phyloP scores from a whole-genome alignment of 73 alveolate genomes.

The Blepharisma stoltei region DNA sequence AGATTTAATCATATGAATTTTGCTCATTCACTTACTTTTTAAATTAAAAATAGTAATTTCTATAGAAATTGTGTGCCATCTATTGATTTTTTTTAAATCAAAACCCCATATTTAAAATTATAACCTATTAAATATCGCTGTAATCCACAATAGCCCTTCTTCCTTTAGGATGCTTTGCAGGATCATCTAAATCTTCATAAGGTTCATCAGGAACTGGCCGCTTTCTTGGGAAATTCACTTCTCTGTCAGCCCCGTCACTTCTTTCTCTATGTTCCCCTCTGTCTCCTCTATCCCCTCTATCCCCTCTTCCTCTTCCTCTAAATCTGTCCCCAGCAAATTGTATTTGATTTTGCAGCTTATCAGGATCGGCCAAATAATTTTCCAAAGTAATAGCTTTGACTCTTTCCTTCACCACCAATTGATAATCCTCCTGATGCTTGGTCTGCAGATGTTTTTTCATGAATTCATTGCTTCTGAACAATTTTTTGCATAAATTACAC shows the following conservation, averaged over 20 bases:
- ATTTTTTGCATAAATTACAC: constrained; percentile 73
- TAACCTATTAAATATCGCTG: constrained; percentile 29
- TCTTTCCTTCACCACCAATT: constrained; percentile 26
- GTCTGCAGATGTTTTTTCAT: constrained; percentile 77
- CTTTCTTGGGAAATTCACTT: neutral
- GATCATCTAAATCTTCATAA: constrained; percentile 32
- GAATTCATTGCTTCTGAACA: constrained; percentile 70
- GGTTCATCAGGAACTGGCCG: neutral
- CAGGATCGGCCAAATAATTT: constrained; percentile 66
- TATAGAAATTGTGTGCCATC: neutral
- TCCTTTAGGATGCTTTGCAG: neutral
- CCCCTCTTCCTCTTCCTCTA: neutral
- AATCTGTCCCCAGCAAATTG: constrained; percentile 11
- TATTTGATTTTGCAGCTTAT: constrained; percentile 34
- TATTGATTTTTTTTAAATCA: neutral
- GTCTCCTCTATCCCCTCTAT: neutral
- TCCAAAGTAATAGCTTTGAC: constrained; percentile 70
- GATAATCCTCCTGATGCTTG: constrained; percentile 68
- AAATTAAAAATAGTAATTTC: neutral
- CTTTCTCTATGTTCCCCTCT: no score
- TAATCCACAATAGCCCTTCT: constrained; percentile 21
- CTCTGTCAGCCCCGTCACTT: neutral
- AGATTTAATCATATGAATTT: neutral
- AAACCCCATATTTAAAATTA: neutral
- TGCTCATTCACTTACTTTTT: neutral